Evolutionary conservation across 208 protist genomes (phyloP), one percentile per base, ranked within the genome.

Genomic region (Trypanosoma platydactyli): DNA sequence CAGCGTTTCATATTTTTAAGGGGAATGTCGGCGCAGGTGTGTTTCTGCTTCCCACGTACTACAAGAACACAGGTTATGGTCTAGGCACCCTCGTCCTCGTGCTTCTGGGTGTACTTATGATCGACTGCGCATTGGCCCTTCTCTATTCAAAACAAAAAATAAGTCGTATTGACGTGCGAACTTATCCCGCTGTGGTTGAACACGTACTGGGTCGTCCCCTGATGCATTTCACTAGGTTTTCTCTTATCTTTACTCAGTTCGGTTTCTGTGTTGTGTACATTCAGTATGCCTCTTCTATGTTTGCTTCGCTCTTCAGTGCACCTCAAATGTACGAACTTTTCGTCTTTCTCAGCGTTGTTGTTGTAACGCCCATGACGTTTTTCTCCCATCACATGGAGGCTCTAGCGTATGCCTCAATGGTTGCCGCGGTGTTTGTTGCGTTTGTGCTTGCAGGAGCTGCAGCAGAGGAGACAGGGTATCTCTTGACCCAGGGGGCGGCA

Each of bases 1-100:
- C 83, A 35, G 79, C 74, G 5, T 95, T 92, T 56, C 86, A 95
- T 65, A 82, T 95, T 13, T 95, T 95, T 71, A 95, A 95, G 64
- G 89, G 79, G 38, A 92, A 95, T 70, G 86, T 95, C 12, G 89
- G 86, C 5, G 84, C 83, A 0, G 86, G 86, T 55, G 83, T 93
- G 5, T 95, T 95, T 61, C 71, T 92, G 40, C 73, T 93, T 12
- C 80, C 85, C 0, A 86, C 80, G 7, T 91, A 84, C 66, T 93
- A 95, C 83, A 61, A 86, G 40, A 79, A 95, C 52, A 44, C 83
- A 29, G 86, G 89, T 9, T 91, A 88, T 76, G 18, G 82, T 13
- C 29, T 88, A 9, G 84, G 84, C 6, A 33, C 51, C 5, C 27
- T 91, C 1, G 50, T 73, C 56, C 59, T 90, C 15, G 29, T 64